Evolutionary conservation across 129 eudicot species (phyloP), one percentile per base, ranked within the genome.

Genomic region (Flaveria robusta): DNA sequence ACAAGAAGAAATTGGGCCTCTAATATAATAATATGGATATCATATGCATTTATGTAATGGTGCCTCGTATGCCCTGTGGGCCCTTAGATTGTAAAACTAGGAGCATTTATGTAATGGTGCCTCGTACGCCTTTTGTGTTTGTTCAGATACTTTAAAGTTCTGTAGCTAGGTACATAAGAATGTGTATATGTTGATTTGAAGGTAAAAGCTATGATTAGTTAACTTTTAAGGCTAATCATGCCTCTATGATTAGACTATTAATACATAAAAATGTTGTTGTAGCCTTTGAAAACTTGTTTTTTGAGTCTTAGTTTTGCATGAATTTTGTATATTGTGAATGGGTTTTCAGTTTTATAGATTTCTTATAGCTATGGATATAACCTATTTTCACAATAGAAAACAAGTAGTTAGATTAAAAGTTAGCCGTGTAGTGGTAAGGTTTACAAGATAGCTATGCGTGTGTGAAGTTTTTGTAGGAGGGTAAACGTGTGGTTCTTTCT

Each of bases 261-360:
- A 70, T 14, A 47, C 65, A 8, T 29, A 4, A 60, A 29, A 24
- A 60, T 29, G 58, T 3, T 59, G 27, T 62, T 58, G 26, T 39
- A 43, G n/a, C 59, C 12, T 41, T 41, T 42, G 11, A 73, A 54
- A 12, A 12, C 10, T 24, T 23, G 42, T 39, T 52, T 34, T 23
- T 37, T 16, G 26, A 54, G 60, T 18, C 42, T 42, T 41, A 68
- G 22, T 58, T 69, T 68, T 59, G 68, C 70, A 74, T 59, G 56
- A 19, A 16, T 74, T 58, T 14, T 74, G 58, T 58, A 74, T 26
- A 60, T 47, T 70, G 37, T 46, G 23, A 24, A 1, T 47, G 51
- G 74, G 20, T 47, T 26, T 68, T 50, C 10, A 70, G 43, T 15
- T 70, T 70, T 24, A 24, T 70, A n/a, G 43, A 34, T 6, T 47